These are phyloP conservation scores for Proliferodiscus dingleyae DNA, from an alignment of 2,329 filamentous ascomycete genomes.

Conservation along the genomic window DNA sequence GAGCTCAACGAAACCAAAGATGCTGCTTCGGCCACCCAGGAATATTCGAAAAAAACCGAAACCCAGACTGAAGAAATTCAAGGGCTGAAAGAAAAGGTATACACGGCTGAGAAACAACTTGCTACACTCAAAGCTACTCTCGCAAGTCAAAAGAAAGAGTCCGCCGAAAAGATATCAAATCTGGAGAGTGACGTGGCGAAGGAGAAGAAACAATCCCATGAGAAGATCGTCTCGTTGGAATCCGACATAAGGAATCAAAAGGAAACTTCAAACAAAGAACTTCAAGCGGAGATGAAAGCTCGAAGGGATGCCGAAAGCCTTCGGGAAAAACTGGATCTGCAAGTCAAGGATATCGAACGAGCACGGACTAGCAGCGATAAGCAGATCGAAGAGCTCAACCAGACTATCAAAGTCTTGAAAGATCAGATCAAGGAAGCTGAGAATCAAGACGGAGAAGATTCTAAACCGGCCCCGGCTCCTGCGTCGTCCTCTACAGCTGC, in stretches of 20 bases:
- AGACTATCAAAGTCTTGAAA: conserved; percentile 18
- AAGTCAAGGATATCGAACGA: conserved; percentile 23
- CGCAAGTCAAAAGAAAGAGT: conserved; percentile 19
- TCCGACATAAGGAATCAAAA: conserved; percentile 16
- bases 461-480: conserved; percentile 5
- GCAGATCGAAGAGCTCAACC: conserved; percentile 22
- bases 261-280: conserved; percentile 9
- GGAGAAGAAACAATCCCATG: conserved; percentile 13
- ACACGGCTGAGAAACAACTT: conserved; percentile 22
- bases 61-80: conserved; percentile 24
- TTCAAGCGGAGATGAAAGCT: conserved; percentile 16
- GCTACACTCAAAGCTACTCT: conserved; percentile 19
- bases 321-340: conserved; percentile 15
- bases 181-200: neutral
- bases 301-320: conserved; percentile 18
- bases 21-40: conserved; percentile 36
- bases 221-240: conserved; percentile 20
- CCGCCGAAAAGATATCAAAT: conserved; percentile 8
- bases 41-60: conserved; percentile 19
- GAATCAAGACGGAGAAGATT: conserved; percentile 12
- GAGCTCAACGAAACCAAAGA: conserved; percentile 73
- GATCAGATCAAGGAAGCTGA: conserved; percentile 13
- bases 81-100: conserved; percentile 25
- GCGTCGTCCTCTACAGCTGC: conserved; percentile 22
- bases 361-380: conserved; percentile 18